Base-by-base conservation (phyloP, 345 rosid species). In the Noccaea bulbosa region DNA sequence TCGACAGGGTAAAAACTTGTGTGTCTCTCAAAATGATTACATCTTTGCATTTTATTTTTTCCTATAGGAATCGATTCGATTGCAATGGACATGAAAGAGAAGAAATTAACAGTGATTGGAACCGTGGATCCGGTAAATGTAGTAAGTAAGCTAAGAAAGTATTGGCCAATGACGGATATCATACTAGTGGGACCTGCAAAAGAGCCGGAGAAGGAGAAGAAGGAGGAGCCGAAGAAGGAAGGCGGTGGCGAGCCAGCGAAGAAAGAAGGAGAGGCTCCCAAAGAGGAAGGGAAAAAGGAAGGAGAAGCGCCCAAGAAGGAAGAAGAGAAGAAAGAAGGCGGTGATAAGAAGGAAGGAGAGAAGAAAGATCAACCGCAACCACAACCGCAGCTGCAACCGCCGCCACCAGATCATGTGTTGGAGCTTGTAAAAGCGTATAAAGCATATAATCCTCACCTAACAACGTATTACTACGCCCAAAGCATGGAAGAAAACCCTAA, bases 401-500 rank as follows among this genome's bases (percentile, higher is more conserved):
- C 66, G 1, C 88, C 83, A 4, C 85, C 69, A 16, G 86, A 87
- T 8, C 93, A 88, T 2, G 84, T 76, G 17, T 46, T 81, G 71
- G 97, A 93, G 84, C 84, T 90, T 27, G 89, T 90, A 8, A 88
- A 83, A 80, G 87, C 94, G 9, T 92, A 92, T 79, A 93, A 69
- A 80, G 87, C 89, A 6, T 88, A 93, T 43, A 90, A 93, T 78
- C 97, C 98, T 77, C 87, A 87, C 17, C 49, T 80, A 77, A 84
- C 91, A 17, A 72, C 80, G 4, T 82, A 93, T 61, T 93, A 90
- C 80, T 76, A 88, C 76, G 91, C 76, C 16, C 98, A 83, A 41
- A 93, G 96, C 81, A 86, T 88, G 41, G 98, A 93, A 56, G 98
- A 93, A 86, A 86, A 90, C 61, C 97, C 98, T 72, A 93, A 88